Conservation (phyloP, 1,284 basidiomycete genomes). For the Trametes polyzona region DNA sequence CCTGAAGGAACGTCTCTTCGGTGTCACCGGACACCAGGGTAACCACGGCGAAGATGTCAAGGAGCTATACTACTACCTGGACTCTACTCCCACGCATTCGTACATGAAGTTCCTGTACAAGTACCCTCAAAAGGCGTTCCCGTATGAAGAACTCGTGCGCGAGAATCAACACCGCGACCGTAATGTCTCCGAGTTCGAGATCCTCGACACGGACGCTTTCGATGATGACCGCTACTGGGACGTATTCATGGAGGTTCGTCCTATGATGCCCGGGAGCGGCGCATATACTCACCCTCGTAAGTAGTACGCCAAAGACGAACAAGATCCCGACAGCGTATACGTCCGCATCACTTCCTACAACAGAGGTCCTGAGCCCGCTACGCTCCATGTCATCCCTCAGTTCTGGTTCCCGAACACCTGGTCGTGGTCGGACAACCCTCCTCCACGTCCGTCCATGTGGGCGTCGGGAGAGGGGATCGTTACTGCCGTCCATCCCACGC, state of each 20-base stretch:
- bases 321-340: slow-evolving; percentile 86
- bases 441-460: slow-evolving; percentile 75
- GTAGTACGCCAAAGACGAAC: slow-evolving; percentile 97
- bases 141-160: slow-evolving; percentile 90
- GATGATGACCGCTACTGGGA: slow-evolving; percentile 98
- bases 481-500: slow-evolving; percentile 73
- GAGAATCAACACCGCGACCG: slow-evolving; percentile 86
- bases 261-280: not conserved
- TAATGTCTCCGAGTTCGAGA: slow-evolving; percentile 91
- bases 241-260: slow-evolving; percentile 87
- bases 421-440: slow-evolving; percentile 90
- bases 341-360: slow-evolving; percentile 97
- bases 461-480: slow-evolving; percentile 68
- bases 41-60: slow-evolving; percentile 99
- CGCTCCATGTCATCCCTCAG: slow-evolving; percentile 93
- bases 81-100: slow-evolving; percentile 97
- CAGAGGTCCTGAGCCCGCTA: slow-evolving; percentile 94
- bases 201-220: slow-evolving; percentile 91
- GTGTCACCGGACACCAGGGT: slow-evolving; percentile 94
- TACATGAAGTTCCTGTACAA: slow-evolving; percentile 99
- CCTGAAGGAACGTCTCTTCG: slow-evolving; percentile 94
- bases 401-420: slow-evolving; percentile 98
- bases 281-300: slow-evolving; percentile 24
- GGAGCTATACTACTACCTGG: slow-evolving; percentile 97
- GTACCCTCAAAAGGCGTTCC: slow-evolving; percentile 91